These are phyloP conservation scores for Fagopyrum tataricum DNA, from an alignment of 148 eudicot species.

Conservation along the genomic window DNA sequence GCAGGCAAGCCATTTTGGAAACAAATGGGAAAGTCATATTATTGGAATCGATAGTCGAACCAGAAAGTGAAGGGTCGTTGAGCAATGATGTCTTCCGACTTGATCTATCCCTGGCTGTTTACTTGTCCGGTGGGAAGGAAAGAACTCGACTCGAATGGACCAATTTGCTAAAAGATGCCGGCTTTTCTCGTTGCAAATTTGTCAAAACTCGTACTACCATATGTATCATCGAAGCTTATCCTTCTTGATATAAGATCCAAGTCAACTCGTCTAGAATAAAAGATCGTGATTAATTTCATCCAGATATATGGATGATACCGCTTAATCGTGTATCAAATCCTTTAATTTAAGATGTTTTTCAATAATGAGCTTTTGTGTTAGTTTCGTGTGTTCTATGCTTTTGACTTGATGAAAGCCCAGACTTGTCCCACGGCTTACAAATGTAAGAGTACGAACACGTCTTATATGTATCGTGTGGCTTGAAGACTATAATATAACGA, in stretches of 20 bases:
- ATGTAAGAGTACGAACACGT: no score
- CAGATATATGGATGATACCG: no score
- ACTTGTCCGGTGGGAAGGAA: slow-evolving; percentile 27
- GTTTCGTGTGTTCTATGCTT: no score
- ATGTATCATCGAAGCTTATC: not conserved
- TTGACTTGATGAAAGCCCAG: no score
- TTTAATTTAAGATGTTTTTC: no score
- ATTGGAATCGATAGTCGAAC: slow-evolving; percentile 19
- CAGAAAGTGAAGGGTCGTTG: slow-evolving; percentile 16
- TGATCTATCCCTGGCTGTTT: slow-evolving; percentile 24
- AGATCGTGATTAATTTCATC: no score
- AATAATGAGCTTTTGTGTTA: no score
- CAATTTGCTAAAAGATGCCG: not conserved
- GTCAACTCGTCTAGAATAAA: no score
- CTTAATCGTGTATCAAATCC: no score
- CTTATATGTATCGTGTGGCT: no score
- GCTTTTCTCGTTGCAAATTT: not conserved
- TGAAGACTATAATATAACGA: no score
- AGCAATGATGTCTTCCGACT: not conserved
- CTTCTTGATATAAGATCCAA: not conserved
- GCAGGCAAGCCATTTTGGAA: slow-evolving; percentile 24
- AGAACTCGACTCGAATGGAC: slow-evolving; percentile 23
- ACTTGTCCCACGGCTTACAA: no score
- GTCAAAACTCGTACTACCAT: not conserved
- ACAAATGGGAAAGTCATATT: slow-evolving; percentile 29